Conservation (phyloP, 2,329 filamentous ascomycete genomes). For the Aspergillus eucalypticola region DNA sequence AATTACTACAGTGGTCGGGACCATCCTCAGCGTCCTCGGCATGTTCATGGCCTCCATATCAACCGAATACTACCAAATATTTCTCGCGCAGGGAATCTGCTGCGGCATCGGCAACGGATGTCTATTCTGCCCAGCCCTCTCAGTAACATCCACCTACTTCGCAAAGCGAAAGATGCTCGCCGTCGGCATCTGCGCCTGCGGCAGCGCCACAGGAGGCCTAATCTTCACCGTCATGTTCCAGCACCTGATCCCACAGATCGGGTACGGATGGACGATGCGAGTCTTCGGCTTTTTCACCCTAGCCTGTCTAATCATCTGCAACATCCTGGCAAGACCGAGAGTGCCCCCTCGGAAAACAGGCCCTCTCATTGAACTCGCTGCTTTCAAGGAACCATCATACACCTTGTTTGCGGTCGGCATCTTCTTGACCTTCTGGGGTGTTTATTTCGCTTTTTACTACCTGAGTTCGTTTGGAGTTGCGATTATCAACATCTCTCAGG, state of each 20-base stretch:
- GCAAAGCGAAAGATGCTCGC: background rate
- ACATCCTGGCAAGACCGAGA: conserved; percentile 43
- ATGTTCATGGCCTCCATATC: background rate
- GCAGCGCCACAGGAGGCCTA: background rate
- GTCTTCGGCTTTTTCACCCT: conserved; percentile 50
- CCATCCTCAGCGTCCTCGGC: background rate
- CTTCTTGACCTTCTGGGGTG: conserved; percentile 50
- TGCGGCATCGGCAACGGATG: background rate
- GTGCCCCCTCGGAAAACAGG: conserved; percentile 55
- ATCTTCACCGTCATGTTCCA: background rate
- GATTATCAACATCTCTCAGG: conserved; percentile 38
- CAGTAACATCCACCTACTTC: background rate
- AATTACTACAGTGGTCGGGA: too few relatives aligned
- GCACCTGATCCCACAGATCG: conserved; percentile 18
- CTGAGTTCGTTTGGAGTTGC: conserved; percentile 52
- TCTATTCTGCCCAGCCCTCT: background rate
- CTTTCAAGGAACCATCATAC: conserved; percentile 61
- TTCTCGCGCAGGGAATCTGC: background rate
- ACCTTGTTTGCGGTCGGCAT: conserved; percentile 49
- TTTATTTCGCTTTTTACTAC: conserved; percentile 63
- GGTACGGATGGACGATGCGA: conserved; percentile 50
- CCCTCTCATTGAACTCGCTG: conserved; percentile 56
- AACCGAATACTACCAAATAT: background rate
- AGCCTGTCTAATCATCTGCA: conserved; percentile 23
- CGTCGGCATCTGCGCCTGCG: background rate